These are phyloP conservation scores for Chalciporus piperatus DNA, from an alignment of 768 basidiomycete species.

Conservation along the genomic window DNA sequence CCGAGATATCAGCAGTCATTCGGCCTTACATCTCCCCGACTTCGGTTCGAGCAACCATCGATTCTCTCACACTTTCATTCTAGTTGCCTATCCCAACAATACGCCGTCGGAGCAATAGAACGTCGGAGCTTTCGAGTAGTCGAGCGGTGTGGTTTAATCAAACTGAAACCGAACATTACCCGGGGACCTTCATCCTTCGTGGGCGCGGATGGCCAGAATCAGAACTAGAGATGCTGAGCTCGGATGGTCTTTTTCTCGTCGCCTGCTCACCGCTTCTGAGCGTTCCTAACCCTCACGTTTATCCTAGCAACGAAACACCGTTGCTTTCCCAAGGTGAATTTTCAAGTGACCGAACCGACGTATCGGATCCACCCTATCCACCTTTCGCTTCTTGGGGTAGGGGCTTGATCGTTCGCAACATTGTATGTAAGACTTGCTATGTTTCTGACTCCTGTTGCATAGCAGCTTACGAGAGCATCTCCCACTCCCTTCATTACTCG, in stretches of 20 bases:
- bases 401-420: neutral
- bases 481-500: constrained; percentile 20
- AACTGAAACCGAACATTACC: neutral
- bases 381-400: neutral
- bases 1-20: constrained; percentile 7
- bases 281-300: neutral
- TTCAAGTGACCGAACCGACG: neutral
- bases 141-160: neutral
- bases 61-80: constrained; percentile 22
- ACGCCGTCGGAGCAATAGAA: neutral
- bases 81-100: constrained; percentile 12
- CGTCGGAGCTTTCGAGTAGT: neutral
- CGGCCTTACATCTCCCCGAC: neutral
- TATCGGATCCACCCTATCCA: neutral
- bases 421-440: neutral
- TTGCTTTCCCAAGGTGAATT: neutral
- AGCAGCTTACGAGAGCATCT: constrained; percentile 19
- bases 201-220: neutral
- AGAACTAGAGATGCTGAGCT: neutral
- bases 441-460: constrained; percentile 1
- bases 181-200: constrained; percentile 4
- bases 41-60: neutral
- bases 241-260: neutral
- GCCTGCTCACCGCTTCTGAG: neutral
- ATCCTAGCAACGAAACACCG: neutral